Conservation (phyloP, 2,329 filamentous ascomycete genomes). For the Xylariales sp. region DNA sequence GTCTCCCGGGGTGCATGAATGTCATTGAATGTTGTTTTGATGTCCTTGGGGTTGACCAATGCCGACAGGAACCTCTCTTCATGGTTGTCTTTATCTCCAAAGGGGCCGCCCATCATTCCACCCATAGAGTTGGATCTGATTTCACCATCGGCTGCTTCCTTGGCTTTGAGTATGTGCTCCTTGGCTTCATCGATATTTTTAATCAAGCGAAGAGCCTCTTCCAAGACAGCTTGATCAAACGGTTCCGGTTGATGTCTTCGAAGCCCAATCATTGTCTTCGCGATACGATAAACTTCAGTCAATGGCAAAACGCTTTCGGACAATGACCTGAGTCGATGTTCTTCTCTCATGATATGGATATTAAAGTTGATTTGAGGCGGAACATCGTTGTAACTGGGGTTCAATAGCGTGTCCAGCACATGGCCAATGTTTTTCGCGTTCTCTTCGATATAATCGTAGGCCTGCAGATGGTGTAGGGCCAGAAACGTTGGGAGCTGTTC, state of each 20-base stretch:
- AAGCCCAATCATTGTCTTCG: conserved; percentile 23
- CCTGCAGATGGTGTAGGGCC: not conserved
- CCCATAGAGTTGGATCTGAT: conserved; percentile 8
- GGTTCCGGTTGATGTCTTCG: conserved; percentile 9
- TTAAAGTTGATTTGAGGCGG: conserved; percentile 4
- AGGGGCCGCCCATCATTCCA: conserved; percentile 10
- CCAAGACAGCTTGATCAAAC: conserved; percentile 14
- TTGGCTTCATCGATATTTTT: conserved; percentile 19
- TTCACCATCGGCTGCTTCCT: conserved; percentile 29
- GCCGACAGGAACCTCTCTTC: conserved; percentile 80
- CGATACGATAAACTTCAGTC: conserved; percentile 23
- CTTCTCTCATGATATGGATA: conserved; percentile 3
- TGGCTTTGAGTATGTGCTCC: conserved; percentile 32
- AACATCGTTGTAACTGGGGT: not conserved
- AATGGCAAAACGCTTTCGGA: conserved; percentile 17
- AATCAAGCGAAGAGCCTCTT: conserved; percentile 14
- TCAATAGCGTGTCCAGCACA: conserved; percentile 13
- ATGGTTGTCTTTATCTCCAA: conserved; percentile 54
- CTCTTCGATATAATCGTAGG: conserved; percentile 18
- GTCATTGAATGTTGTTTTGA: conserved; percentile 82
- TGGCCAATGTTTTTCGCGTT: conserved; percentile 24
- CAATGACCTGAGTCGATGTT: conserved; percentile 12
- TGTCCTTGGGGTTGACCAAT: conserved; percentile 74
- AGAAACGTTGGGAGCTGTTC: not conserved
- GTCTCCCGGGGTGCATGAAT: conserved; percentile 80